These are phyloP conservation scores for Monosporascus sp. DNA, from an alignment of 2,329 filamentous ascomycete genomes.

Conservation along the genomic window DNA sequence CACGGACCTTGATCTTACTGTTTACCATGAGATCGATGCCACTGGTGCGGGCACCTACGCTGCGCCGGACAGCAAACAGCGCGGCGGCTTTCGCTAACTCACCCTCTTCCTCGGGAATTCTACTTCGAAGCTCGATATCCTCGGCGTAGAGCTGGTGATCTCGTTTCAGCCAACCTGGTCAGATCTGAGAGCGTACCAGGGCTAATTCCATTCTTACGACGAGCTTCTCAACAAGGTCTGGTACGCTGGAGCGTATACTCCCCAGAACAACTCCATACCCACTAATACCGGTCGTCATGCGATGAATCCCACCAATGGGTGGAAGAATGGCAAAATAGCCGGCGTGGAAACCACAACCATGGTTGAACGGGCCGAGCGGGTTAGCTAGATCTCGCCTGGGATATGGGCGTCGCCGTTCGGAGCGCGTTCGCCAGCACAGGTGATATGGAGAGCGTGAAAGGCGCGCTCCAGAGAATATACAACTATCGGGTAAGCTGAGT, in stretches of 20 bases:
- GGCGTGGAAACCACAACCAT: constrained; percentile 26
- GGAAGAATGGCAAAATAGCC: constrained; percentile 13
- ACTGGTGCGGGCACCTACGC: constrained; percentile 25
- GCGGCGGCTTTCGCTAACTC: constrained; percentile 50
- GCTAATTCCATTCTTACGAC: constrained; percentile 47
- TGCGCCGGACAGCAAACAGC: constrained; percentile 32
- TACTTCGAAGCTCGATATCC: constrained; percentile 24
- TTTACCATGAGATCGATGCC: constrained; percentile 35
- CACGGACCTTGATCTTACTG: constrained; percentile 39
- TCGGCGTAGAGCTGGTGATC: constrained; percentile 13
- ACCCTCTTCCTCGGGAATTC: constrained; percentile 33
- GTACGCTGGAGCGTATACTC: constrained; percentile 45
- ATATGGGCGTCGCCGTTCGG: constrained; percentile 53
- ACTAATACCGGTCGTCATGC: constrained; percentile 24
- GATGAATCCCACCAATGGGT: neutral
- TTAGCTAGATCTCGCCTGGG: constrained; percentile 58
- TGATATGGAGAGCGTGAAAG: constrained; percentile 44
- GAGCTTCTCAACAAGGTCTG: constrained; percentile 48
- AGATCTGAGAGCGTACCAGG: constrained; percentile 38
- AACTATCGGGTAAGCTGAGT: constrained; percentile 34
- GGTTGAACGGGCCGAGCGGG: constrained; percentile 53
- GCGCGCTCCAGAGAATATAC: constrained; percentile 45
- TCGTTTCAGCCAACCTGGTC: neutral
- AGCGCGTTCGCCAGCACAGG: constrained; percentile 49
- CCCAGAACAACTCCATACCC: constrained; percentile 17